A percentile compares a stretch with the other conserved stretches of the same genome.
phyloP scores from a whole-genome alignment of 345 rosid species.

The Erucastrum elatum region DNA sequence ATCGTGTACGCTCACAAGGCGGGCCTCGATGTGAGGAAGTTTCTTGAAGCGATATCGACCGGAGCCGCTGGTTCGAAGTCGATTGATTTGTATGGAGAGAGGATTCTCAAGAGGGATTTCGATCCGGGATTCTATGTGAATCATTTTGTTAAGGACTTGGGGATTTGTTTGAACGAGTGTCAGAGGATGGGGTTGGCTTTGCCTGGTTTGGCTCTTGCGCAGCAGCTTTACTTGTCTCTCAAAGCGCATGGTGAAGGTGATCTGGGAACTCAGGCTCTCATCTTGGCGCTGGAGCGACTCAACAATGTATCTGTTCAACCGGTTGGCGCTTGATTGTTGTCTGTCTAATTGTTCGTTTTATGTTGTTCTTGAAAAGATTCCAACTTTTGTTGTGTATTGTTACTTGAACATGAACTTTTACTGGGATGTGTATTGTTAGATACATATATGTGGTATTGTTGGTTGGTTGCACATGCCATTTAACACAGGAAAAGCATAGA shows the following conservation, averaged over 20 bases:
- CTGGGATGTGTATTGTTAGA: neutral
- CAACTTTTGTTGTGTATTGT: neutral
- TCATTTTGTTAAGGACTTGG: slow-evolving; percentile 85
- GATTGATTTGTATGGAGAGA: slow-evolving; percentile 56
- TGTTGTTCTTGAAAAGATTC: neutral
- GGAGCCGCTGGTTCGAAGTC: slow-evolving; percentile 85
- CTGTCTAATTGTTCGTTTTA: neutral
- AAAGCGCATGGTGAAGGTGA: slow-evolving; percentile 85
- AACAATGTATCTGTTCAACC: slow-evolving; percentile 56
- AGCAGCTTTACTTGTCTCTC: slow-evolving; percentile 87
- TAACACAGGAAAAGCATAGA: neutral
- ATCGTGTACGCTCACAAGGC: slow-evolving; percentile 74
- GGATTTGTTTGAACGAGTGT: slow-evolving; percentile 86
- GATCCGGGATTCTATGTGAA: slow-evolving; percentile 83
- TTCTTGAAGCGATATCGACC: slow-evolving; percentile 55
- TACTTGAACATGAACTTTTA: neutral
- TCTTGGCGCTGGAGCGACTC: slow-evolving; percentile 82
- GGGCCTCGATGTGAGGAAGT: slow-evolving; percentile 66
- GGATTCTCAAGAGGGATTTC: slow-evolving; percentile 80
- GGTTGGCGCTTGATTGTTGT: neutral
- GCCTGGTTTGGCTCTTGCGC: slow-evolving; percentile 85
- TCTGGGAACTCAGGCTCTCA: slow-evolving; percentile 78
- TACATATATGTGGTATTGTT: neutral
- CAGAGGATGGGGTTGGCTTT: slow-evolving; percentile 82
- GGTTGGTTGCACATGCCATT: neutral